phyloP scores from a whole-genome alignment of 73 alveolate genomes.

The Tetrahymena elliotti region DNA sequence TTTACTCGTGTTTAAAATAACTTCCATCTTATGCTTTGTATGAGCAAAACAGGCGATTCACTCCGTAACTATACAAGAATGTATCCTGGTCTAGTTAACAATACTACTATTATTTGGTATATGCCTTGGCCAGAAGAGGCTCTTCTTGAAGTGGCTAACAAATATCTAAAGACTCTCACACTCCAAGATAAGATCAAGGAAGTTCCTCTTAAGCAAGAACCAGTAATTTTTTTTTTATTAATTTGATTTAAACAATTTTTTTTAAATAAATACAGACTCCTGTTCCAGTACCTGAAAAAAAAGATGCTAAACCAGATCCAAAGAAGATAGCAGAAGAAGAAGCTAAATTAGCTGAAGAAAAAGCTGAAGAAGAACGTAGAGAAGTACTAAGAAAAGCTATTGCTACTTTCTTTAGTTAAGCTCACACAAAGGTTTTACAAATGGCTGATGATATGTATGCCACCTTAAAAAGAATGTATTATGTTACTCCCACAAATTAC shows the following conservation, averaged over 20 bases:
- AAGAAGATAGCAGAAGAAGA: not conserved
- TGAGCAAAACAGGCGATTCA: slow-evolving; percentile 97
- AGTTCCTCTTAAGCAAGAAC: slow-evolving; percentile 18
- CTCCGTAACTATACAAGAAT: slow-evolving; percentile 95
- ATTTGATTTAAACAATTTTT: not conserved
- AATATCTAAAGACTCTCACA: slow-evolving; percentile 57
- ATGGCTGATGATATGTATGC: slow-evolving; percentile 78
- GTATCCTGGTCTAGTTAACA: slow-evolving; percentile 99
- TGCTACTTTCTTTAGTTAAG: slow-evolving; percentile 59
- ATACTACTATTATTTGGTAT: slow-evolving; percentile 97
- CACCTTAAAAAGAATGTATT: slow-evolving; percentile 95
- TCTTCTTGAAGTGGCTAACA: slow-evolving; percentile 92
- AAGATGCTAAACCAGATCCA: not conserved
- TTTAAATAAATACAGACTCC: not conserved
- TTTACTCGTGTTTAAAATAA: slow-evolving; percentile 91
- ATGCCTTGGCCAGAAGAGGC: slow-evolving; percentile 99
- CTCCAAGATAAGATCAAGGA: slow-evolving; percentile 49
- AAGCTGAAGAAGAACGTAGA: not conserved
- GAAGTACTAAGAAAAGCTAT: slow-evolving; percentile 2
- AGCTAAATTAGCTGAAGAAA: not conserved
- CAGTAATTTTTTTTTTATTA: not conserved
- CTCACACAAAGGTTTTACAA: slow-evolving; percentile 66
- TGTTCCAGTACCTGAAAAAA: not conserved
- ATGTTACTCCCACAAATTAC: slow-evolving; percentile 99
- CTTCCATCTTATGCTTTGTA: slow-evolving; percentile 94